Base-by-base conservation (phyloP, 116 monocot genomes). In the Trichopus zeylanicus region DNA sequence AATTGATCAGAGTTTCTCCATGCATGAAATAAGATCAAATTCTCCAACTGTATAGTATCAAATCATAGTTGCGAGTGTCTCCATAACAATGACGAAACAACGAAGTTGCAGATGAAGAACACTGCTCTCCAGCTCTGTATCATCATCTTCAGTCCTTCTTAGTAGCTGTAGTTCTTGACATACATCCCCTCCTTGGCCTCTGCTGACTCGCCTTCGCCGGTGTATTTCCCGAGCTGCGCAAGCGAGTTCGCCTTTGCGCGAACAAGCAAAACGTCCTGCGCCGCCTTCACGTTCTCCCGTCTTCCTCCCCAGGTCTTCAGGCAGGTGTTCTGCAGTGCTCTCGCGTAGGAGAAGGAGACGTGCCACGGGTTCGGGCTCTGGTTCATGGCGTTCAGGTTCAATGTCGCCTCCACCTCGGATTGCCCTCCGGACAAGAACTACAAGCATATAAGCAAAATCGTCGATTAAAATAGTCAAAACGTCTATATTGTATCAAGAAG, bases 211-310 rank as follows among this genome's bases (percentile, higher is more conserved):
- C 64, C 81, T 10, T 81, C 72, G 5, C 75, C 72, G 0, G 71
- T 75, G 72, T 75, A 72, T 55, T 68, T 75, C 3, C 75, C 71
- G 18, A 81, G 81, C 59, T 75, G 75, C 0, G 80, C 71, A 8
- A 67, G 63, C 26, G 81, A 75, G 67, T 75, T 81, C 0, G 72
- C 75, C 72, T 56, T 62, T 47, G 56, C 61, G 4, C 56, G 61
- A 0, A 57, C 29, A 3, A 74, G 56, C 16, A 74, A 49, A 8
- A 49, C 47, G 6, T 67, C 67, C 15, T 74, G 62, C 5, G 66
- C 73, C 5, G 59, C 60, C 47, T 54, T 48, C 46, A 66, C 66
- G 16, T 73, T 73, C 60, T 66, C 73, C 2, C 46, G 60, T 24
- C 31, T 21, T 26, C 73, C 73, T 38, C 55, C 66, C 66, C 60